These are phyloP conservation scores for Spatholobus suberectus DNA, from an alignment of 306 rosid species.

Conservation along the genomic window DNA sequence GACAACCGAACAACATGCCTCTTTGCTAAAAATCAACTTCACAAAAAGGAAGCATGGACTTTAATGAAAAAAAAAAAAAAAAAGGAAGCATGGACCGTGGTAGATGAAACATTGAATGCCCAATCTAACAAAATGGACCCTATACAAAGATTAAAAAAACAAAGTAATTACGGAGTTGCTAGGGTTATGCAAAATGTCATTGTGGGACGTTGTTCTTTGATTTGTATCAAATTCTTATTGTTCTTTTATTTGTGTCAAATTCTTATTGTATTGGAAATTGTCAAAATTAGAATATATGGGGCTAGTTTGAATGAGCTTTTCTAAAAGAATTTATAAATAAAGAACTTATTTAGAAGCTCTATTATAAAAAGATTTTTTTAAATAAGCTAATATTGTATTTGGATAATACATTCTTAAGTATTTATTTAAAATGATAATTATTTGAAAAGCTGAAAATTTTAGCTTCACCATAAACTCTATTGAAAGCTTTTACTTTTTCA, in stretches of 20 bases:
- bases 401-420: too few relatives aligned
- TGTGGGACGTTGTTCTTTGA: not conserved
- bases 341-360: too few relatives aligned
- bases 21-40: not conserved
- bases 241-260: not conserved
- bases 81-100: not conserved
- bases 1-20: not conserved
- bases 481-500: too few relatives aligned
- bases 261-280: not conserved
- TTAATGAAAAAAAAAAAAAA: too few relatives aligned
- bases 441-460: too few relatives aligned
- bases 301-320: too few relatives aligned
- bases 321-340: too few relatives aligned
- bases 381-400: too few relatives aligned
- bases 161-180: not conserved
- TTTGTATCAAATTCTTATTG: not conserved
- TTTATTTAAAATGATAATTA: too few relatives aligned
- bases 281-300: not conserved
- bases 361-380: too few relatives aligned
- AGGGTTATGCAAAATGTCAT: not conserved
- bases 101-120: not conserved
- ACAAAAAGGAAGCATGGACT: not conserved
- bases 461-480: too few relatives aligned
- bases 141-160: not conserved
- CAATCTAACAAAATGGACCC: not conserved